Percentiles rank a stretch among this genome's conserved stretches.
Conservation (phyloP, 225 moss, liverwort and hornwort genomes). For the Bryoerythrophyllum caledonicum region DNA sequence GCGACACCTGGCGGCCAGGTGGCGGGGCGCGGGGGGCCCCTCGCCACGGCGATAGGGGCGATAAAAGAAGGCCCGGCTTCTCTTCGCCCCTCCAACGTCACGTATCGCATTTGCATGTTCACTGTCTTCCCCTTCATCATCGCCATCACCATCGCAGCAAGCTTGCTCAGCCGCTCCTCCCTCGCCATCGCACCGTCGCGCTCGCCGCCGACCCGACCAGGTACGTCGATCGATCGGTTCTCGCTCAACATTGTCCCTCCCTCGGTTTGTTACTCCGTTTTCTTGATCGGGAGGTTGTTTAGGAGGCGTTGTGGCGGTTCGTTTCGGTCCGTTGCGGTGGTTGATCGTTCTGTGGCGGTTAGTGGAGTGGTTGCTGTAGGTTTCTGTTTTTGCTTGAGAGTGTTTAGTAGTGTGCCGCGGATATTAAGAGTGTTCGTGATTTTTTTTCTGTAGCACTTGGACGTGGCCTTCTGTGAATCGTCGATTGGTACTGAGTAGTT, state of each 20-base stretch:
- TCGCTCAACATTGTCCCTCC: too few relatives aligned
- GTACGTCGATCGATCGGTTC: too few relatives aligned
- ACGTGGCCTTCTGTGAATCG: background rate
- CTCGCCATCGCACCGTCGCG: background rate
- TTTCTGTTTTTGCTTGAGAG: background rate
- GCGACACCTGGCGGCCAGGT: conserved; percentile 51
- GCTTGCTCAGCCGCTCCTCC: background rate
- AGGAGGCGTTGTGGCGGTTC: too few relatives aligned
- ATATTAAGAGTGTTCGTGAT: too few relatives aligned
- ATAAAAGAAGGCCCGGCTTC: conserved; percentile 15
- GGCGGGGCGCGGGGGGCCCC: background rate
- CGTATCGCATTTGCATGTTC: conserved; percentile 9
- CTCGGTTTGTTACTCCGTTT: too few relatives aligned
- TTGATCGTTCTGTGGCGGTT: background rate
- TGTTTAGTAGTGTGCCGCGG: background rate
- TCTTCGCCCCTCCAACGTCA: background rate
- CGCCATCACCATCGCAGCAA: too few relatives aligned
- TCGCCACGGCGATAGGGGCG: conserved; percentile 33
- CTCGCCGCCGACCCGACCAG: background rate
- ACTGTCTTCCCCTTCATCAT: too few relatives aligned
- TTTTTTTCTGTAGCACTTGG: background rate
- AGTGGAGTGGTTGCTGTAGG: background rate
- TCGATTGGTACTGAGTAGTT: too few relatives aligned
- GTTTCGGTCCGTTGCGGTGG: background rate
- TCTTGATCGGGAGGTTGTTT: too few relatives aligned